Base-by-base conservation (phyloP, 306 rosid species). In the Morella rubra region DNA sequence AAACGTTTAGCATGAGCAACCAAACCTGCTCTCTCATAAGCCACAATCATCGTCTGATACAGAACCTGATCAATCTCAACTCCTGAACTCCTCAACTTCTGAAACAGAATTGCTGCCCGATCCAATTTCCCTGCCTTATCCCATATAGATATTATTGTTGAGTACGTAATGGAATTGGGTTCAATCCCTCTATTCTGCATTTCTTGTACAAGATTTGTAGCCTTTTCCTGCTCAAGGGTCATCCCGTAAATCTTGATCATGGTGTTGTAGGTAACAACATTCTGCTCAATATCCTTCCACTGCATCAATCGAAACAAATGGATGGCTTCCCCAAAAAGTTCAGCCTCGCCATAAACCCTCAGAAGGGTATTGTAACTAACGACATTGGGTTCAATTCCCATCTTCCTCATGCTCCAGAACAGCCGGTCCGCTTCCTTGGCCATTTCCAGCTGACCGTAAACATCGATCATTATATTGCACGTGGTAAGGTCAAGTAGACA, bases 301-400 rank as follows among this genome's bases (percentile, higher is more conserved):
- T 90, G 97, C 97, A 95, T 95, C 91, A 95, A 82, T 18, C 93
- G 88, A 61, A 95, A 95, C 44, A 95, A 86, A 74, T 94, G 95
- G 67, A 92, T 89, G 50, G 98, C 97, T 78, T 95, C 98, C 59
- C 96, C 97, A n/a, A 88, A 90, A 47, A 92, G 86, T 85, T 88
- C 97, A 20, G 98, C 91, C 76, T 92, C 95, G 11, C 97, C 97
- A 84, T 94, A 94, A 77, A 94, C 97, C 83, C 97, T 87, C 83
- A 94, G 82, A 75, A 94, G 89, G 6, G 98, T 94, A 65, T 94
- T 94, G 70, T 90, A 94, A 83, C 95, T 94, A 71, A 94, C 96
- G 37, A 94, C 97, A 74, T 67, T 89, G 14, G 98, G 98, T 71
- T 89, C 91, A 52, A 94, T 79, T 55, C 91, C 98, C 83, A 91